phyloP scores from a whole-genome alignment of 441 rosid genomes.

The Kokia cookei region DNA sequence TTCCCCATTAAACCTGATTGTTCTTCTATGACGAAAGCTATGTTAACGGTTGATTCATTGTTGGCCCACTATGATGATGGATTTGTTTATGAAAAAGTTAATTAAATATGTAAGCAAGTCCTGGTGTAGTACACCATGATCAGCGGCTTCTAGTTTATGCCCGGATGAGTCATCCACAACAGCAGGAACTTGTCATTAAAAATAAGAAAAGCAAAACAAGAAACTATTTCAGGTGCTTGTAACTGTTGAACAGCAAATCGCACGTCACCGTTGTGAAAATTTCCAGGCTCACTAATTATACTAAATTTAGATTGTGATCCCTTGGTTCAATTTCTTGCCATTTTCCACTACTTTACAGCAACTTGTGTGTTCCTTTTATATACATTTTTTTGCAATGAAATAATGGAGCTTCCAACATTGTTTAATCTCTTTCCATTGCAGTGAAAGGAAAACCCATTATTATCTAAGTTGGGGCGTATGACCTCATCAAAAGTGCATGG shows the following conservation, averaged over 20 bases:
- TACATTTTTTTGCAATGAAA: background rate
- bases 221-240: background rate
- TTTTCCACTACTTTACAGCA: background rate
- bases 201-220: background rate
- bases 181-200: background rate
- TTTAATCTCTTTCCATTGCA: background rate
- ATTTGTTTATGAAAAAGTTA: background rate
- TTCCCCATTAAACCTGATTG: background rate
- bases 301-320: background rate
- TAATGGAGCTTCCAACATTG: background rate
- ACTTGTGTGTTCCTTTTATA: background rate
- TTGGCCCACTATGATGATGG: background rate
- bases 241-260: background rate
- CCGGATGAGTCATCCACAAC: slow-evolving; percentile 8
- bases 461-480: background rate
- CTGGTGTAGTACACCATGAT: background rate
- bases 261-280: background rate
- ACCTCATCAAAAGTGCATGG: background rate
- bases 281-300: background rate
- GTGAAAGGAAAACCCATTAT: background rate
- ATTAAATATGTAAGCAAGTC: background rate
- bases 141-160: slow-evolving; percentile 1
- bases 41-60: background rate
- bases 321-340: background rate
- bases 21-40: background rate